A percentile compares a stretch with the other conserved stretches of the same genome.
phyloP scores from a whole-genome alignment of 1,139 yeast genomes.

The Yamadazyma friedrichii region DNA sequence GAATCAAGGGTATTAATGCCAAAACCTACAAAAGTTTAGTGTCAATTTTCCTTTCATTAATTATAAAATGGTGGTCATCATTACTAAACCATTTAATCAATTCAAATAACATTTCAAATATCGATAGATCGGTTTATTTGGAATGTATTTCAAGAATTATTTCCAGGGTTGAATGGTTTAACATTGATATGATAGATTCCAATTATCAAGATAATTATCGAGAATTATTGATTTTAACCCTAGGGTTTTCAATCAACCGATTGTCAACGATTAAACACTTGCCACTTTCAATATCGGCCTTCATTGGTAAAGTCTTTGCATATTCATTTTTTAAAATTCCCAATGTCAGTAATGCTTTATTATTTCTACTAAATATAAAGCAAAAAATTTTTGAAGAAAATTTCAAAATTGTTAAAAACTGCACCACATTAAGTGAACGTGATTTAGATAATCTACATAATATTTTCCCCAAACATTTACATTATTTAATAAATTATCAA shows the following conservation, averaged over 20 bases:
- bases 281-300: slow-evolving; percentile 64
- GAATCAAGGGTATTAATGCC: slow-evolving; percentile 14
- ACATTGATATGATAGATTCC: slow-evolving; percentile 13
- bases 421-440: neutral
- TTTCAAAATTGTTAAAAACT: slow-evolving; percentile 5
- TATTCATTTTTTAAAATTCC: slow-evolving; percentile 61
- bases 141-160: slow-evolving; percentile 72
- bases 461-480: slow-evolving; percentile 41
- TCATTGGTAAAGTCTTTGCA: slow-evolving; percentile 79
- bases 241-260: slow-evolving; percentile 54
- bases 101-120: slow-evolving; percentile 23
- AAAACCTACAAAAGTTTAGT: slow-evolving; percentile 33
- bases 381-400: slow-evolving; percentile 29
- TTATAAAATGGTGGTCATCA: slow-evolving; percentile 68
- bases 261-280: slow-evolving; percentile 52
- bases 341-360: slow-evolving; percentile 58
- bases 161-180: slow-evolving; percentile 63
- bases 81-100: slow-evolving; percentile 42
- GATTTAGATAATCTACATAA: slow-evolving; percentile 6
- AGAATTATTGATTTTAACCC: slow-evolving; percentile 47
- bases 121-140: slow-evolving; percentile 67
- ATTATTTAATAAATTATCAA: slow-evolving; percentile 33
- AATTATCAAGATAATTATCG: slow-evolving; percentile 21
- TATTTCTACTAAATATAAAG: slow-evolving; percentile 61
- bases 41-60: slow-evolving; percentile 37